Base-by-base conservation (phyloP, 257 asterid species). In the Striga asiatica region DNA sequence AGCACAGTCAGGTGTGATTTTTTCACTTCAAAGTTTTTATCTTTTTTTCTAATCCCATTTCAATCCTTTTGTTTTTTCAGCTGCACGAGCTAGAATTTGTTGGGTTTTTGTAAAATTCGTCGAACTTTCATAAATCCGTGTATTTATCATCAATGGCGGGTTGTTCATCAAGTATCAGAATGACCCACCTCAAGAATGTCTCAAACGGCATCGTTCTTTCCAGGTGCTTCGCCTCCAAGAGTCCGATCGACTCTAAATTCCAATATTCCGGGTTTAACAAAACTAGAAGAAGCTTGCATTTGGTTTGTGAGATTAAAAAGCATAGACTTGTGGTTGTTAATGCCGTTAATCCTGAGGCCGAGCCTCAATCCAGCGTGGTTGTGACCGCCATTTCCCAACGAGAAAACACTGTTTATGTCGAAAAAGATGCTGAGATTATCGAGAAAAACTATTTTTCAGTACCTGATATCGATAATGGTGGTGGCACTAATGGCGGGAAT, bases 401-500 rank as follows among this genome's bases (percentile, higher is more conserved):
- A 42, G 62, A 59, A 58, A 51, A 45, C 42, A 8, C 19, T 25
- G 41, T 19, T 24, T 38, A 42, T 48, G 63, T 71, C 22, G 80
- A 53, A 34, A 73, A 72, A 19, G 82, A 72, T 67, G 69, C 7
- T 12, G 31, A 54, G 22, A 51, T 63, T 34, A 24, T 50, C 39
- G 83, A 62, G 32, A 55, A 47, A 19, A 50, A 53, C 59, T 32
- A 49, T 65, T 42, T 45, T 4, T 42, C 71, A 16, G 16, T 21
- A 50, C 64, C 60, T 7, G 71, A 70, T 54, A 61, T 16, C 16
- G 71, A 52, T 24, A 64, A 17, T 42, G 83, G 70, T 12, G 74
- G 56, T 35, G 77, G 63, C n/a, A 74, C 37, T 23, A 83, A 53
- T 16, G 84, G 85, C 8, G 94, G 95, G 25, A 75, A 80, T 61